Evolutionary conservation across 1,284 basidiomycete genomes (phyloP), one percentile per base, ranked within the genome.

Genomic region (Clitocybe nebularis): DNA sequence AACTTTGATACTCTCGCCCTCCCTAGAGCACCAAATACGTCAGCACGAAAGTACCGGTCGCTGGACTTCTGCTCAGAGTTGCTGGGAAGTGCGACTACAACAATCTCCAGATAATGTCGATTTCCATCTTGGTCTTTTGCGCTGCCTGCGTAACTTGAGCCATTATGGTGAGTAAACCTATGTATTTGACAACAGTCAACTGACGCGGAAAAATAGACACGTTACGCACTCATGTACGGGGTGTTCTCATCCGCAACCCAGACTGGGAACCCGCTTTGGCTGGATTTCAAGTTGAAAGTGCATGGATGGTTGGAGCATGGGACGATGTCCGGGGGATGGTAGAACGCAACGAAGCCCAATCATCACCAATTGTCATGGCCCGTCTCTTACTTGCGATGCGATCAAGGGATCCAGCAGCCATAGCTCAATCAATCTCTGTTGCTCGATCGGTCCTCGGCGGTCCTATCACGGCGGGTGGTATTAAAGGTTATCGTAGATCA

Each of bases 31-130:
- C 64, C 94, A 98, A 64, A 99, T 99, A 47, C 84, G 96, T 35
- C 91, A 99, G 56, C 96, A 99, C 58, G 96, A 99, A 63, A 96
- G 89, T 53, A 97, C 91, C 1, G 96, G 96, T 3, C 77, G 86
- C 30, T 99, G 96, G 96, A 99, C 96, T 0, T 89, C 93, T 3
- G 96, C 96, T 3, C 96, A 99, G 63, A 98, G 95, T 57, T 99
- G 96, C 55, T 99, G 96, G 96, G 96, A 99, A 66, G 88, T 99
- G n/a, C 79, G 88, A 36, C 70, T 99, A 16, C 95, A 98, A 59
- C 84, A 91, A 50, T 80, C 82, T 20, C 95, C 95, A 0, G 82
- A 96, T 54, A 92, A 94, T 51, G 72, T 96, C 5, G 79, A 88
- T 21, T 85, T 87, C 47, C 96, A 99, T 61, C 63, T 96, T 5